phyloP scores from a whole-genome alignment of 768 basidiomycete genomes.

The Leucocoprinus leucothites region DNA sequence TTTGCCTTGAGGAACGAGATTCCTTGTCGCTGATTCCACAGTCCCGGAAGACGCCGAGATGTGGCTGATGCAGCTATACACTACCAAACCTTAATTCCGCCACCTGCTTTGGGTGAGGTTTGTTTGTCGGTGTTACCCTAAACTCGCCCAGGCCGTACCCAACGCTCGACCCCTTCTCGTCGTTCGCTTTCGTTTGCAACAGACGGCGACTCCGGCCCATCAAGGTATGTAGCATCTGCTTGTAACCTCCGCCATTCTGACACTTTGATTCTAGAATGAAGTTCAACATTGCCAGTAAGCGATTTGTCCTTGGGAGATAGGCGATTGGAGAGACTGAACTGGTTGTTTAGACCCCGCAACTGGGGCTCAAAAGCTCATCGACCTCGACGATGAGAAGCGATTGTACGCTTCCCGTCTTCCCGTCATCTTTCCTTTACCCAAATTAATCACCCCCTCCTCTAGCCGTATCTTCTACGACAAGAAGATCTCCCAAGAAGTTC shows the following conservation, averaged over 20 bases:
- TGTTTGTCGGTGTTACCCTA: slow-evolving; percentile 33
- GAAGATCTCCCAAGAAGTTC: slow-evolving; percentile 94
- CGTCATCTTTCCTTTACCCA: neutral
- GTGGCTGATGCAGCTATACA: slow-evolving; percentile 57
- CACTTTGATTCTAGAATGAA: slow-evolving; percentile 65
- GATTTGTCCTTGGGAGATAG: neutral
- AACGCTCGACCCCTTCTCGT: slow-evolving; percentile 39
- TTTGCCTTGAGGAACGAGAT: slow-evolving; percentile 40
- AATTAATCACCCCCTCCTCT: neutral
- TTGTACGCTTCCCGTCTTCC: slow-evolving; percentile 51
- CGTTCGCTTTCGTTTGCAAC: slow-evolving; percentile 37
- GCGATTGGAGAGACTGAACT: slow-evolving; percentile 11
- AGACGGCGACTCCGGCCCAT: too few relatives aligned
- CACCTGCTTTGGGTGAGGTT: slow-evolving; percentile 22
- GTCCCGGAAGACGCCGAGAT: slow-evolving; percentile 31
- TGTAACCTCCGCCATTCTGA: slow-evolving; percentile 19
- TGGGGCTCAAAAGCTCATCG: slow-evolving; percentile 94
- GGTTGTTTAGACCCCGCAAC: slow-evolving; percentile 85
- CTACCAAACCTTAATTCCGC: slow-evolving; percentile 53
- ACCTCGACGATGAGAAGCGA: slow-evolving; percentile 88
- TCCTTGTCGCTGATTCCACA: slow-evolving; percentile 16
- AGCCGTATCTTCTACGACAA: slow-evolving; percentile 97
- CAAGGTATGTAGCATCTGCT: slow-evolving; percentile 25
- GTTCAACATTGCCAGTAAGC: slow-evolving; percentile 94
- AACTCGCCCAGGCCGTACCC: slow-evolving; percentile 27